Conservation (phyloP, 2,329 filamentous ascomycete species). For the Blastomyces emzantsi region DNA sequence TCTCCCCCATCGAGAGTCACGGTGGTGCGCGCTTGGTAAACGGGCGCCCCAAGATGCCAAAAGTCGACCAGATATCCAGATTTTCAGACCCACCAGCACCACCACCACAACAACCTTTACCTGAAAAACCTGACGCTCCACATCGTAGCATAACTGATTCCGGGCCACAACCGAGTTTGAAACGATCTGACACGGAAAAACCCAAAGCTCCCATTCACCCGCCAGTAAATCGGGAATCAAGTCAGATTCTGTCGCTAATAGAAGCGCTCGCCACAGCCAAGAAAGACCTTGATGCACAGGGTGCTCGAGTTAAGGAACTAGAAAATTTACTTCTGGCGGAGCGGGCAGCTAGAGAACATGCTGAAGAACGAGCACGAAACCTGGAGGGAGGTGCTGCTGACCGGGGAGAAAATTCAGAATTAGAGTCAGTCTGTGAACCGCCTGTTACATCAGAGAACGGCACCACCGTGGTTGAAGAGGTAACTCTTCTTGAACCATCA, state of each 20-base stretch:
- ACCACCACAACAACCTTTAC: slow-evolving; percentile 83
- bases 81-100: slow-evolving; percentile 92
- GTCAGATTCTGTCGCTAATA: slow-evolving; percentile 74
- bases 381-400: slow-evolving; percentile 52
- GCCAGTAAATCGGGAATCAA: slow-evolving; percentile 47
- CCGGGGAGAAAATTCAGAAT: slow-evolving; percentile 32
- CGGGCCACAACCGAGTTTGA: slow-evolving; percentile 49
- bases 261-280: slow-evolving; percentile 77
- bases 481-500: slow-evolving; percentile 10
- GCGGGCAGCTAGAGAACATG: slow-evolving; percentile 68
- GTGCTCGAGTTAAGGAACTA: slow-evolving; percentile 66
- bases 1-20: slow-evolving; percentile 37
- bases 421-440: slow-evolving; percentile 43
- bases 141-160: slow-evolving; percentile 39
- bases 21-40: slow-evolving; percentile 38
- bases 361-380: slow-evolving; percentile 69
- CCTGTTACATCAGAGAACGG: slow-evolving; percentile 20
- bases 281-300: slow-evolving; percentile 78
- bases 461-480: slow-evolving; percentile 11
- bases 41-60: slow-evolving; percentile 40
- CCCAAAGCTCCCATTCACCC: slow-evolving; percentile 45
- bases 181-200: slow-evolving; percentile 66
- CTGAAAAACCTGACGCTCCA: slow-evolving; percentile 74
- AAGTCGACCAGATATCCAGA: slow-evolving; percentile 67
- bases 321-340: slow-evolving; percentile 73